phyloP scores from a whole-genome alignment of 805 yeast genomes.

The Kodamaea kaohsiungensis region DNA sequence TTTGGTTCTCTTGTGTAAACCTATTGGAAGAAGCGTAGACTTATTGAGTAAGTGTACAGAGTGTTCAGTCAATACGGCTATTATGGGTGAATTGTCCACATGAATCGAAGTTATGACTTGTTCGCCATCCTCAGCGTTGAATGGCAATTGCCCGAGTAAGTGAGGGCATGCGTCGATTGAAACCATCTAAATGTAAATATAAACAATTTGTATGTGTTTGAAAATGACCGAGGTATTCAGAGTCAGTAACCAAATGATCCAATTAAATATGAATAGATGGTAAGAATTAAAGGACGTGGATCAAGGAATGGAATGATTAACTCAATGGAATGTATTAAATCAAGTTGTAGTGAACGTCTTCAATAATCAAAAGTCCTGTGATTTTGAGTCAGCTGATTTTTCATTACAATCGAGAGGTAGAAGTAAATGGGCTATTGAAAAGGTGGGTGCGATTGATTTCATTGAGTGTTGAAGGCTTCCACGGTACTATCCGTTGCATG shows the following conservation, averaged over 20 bases:
- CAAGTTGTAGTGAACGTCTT: too few relatives aligned
- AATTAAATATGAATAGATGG: not conserved
- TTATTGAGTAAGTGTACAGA: conserved; percentile 33
- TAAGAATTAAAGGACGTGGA: not conserved
- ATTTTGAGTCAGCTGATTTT: too few relatives aligned
- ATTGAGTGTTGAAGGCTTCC: too few relatives aligned
- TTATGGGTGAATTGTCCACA: conserved; percentile 28
- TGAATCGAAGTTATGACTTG: conserved; percentile 20
- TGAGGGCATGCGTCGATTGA: conserved; percentile 37
- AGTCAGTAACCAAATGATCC: not conserved
- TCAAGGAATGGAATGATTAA: not conserved
- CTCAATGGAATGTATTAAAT: too few relatives aligned
- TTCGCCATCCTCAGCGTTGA: conserved; percentile 1
- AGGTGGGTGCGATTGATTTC: too few relatives aligned
- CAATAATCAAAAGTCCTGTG: too few relatives aligned
- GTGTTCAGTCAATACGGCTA: conserved; percentile 28
- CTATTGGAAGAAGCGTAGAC: conserved; percentile 41
- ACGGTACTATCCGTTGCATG: too few relatives aligned
- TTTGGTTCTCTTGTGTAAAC: conserved; percentile 45
- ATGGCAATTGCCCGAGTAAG: conserved; percentile 28
- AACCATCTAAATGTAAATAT: conserved; percentile 25
- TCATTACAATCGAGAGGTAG: too few relatives aligned
- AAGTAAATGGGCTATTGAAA: too few relatives aligned
- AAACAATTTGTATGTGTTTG: not conserved
- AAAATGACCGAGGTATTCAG: not conserved